phyloP scores from a whole-genome alignment of 2,329 filamentous ascomycete genomes.

The Colletotrichum karsti region DNA sequence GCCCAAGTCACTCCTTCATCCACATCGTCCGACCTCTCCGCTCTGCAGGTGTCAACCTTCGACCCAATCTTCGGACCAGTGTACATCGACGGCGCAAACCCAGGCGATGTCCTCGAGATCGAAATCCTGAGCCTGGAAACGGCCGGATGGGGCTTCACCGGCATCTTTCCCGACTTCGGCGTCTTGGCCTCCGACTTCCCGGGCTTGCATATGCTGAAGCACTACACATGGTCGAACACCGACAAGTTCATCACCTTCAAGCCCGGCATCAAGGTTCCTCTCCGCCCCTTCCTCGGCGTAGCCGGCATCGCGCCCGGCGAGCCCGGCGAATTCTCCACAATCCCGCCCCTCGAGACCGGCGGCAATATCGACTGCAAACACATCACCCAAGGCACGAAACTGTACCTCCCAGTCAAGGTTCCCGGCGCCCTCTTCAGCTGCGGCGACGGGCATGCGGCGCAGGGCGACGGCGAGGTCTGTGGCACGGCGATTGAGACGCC shows the following conservation, averaged over 20 bases:
- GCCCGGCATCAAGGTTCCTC: conserved; percentile 55
- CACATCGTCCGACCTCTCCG: conserved; percentile 45
- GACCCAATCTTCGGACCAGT: conserved; percentile 62
- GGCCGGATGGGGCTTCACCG: conserved; percentile 60
- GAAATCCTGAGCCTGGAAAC: conserved; percentile 56
- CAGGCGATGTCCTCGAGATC: conserved; percentile 60
- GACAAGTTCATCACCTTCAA: conserved; percentile 50
- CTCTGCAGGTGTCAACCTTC: conserved; percentile 49
- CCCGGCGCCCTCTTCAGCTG: conserved; percentile 61
- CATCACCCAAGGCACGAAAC: conserved; percentile 51
- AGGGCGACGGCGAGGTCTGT: conserved; percentile 64
- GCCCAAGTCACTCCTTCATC: conserved; percentile 56
- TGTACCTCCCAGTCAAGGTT: conserved; percentile 59
- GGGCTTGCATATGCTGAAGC: conserved; percentile 48
- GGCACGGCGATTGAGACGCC: conserved; percentile 65
- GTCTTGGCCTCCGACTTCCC: conserved; percentile 57
- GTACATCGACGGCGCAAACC: conserved; percentile 54
- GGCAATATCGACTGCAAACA: conserved; percentile 65
- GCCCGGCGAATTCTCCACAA: conserved; percentile 54
- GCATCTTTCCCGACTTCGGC: conserved; percentile 59
- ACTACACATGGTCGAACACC: conserved; percentile 49
- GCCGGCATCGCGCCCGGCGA: conserved; percentile 58
- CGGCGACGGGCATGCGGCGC: conserved; percentile 62
- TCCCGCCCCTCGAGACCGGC: conserved; percentile 59
- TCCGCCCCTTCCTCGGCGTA: conserved; percentile 60